Base-by-base conservation (phyloP, 2,329 filamentous ascomycete genomes). In the Laburnicola sp. region DNA sequence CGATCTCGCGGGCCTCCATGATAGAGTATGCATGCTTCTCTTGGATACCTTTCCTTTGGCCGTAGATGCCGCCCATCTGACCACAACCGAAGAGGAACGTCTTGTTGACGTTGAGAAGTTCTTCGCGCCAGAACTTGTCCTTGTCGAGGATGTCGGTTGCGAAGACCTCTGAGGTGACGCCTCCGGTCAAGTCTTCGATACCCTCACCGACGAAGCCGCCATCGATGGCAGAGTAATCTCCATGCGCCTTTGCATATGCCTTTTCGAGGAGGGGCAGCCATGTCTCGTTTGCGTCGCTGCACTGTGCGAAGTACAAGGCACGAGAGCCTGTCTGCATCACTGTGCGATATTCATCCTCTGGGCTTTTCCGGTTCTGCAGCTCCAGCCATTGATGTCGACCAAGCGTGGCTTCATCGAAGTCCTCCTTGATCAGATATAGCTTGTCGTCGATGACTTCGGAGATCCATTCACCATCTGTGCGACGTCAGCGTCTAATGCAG, bases 381-480 rank as follows among this genome's bases (percentile, higher is more conserved):
- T 91, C 86, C 62, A 91, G 83, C 65, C 91, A 82, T 23, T 91
- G 78, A 47, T 88, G 82, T 34, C 89, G 83, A 65, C 91, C 87
- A 44, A 88, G 86, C 1, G 85, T 86, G 30, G 76, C 66, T 46
- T 89, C 88, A 58, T 95, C 89, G 76, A 90, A 95, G 65, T 88
- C 87, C 3, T 89, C 87, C 1, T 88, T 89, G 53, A 86, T 89
- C 16, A 96, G 81, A 69, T 89, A 95, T 2, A 96, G 80, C 73
- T 95, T 95, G 72, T 96, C 91, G 66, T 96, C 91, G 52, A 96
- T 85, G 55, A 96, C 92, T 51, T 89, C 91, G 62, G 91, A 91
- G 50, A 93, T 88, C 91, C 91, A 96, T 72, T 94, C 89, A 46
- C 91, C 91, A 60, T 93, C 89, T 82, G 58, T 41, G 40, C 42